These are phyloP conservation scores for Sicyos baderoa DNA, from an alignment of 306 rosid species.

Conservation along the genomic window DNA sequence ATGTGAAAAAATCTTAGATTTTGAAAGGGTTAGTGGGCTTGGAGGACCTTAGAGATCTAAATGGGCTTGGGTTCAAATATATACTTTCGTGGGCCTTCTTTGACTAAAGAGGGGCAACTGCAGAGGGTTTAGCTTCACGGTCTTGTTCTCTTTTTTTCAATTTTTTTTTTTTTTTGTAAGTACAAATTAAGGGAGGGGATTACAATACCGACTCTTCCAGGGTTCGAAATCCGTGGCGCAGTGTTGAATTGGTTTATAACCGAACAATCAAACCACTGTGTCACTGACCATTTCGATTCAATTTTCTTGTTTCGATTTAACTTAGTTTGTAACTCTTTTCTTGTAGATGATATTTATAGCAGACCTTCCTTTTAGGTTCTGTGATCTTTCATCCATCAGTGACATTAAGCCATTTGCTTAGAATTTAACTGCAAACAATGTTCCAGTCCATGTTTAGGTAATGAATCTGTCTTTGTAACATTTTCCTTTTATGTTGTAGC, in stretches of 20 bases:
- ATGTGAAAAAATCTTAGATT: neutral
- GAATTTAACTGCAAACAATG: slow-evolving; percentile 46
- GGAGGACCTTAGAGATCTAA: neutral
- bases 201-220: too few species aligned
- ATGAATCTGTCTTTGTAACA: slow-evolving; percentile 30
- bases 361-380: neutral
- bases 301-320: neutral
- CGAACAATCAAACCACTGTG: too few species aligned
- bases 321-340: neutral
- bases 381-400: slow-evolving; percentile 65
- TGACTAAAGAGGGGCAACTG: too few species aligned
- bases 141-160: too few species aligned
- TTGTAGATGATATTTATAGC: neutral
- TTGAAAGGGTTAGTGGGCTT: slow-evolving; percentile 1
- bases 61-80: neutral
- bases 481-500: slow-evolving; percentile 22
- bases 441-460: slow-evolving; percentile 84
- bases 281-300: too few species aligned
- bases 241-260: too few species aligned
- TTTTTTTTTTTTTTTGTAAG: too few species aligned
- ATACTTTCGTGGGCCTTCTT: neutral
- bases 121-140: too few species aligned
- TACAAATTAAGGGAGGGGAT: too few species aligned
- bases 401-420: slow-evolving; percentile 66
- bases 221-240: too few species aligned